A percentile compares a stretch with the other conserved stretches of the same genome.
These are phyloP conservation scores for Phalaenopsis equestris DNA, from an alignment of 106 monocot species.

Conservation along the genomic window DNA sequence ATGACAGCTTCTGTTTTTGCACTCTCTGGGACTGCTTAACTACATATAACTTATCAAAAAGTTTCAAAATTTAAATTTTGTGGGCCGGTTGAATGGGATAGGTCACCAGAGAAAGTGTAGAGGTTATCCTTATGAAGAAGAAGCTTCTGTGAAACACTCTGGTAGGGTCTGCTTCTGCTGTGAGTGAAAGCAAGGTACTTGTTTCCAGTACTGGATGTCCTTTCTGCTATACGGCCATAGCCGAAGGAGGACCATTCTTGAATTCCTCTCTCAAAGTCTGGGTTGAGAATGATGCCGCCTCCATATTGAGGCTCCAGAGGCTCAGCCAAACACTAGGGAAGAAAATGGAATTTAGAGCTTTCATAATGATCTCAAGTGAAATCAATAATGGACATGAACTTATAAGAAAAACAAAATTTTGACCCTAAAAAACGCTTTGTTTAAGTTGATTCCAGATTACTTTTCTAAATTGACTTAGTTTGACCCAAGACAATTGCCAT, in stretches of 20 bases:
- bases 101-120: constrained; percentile 75
- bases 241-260: constrained; percentile 46
- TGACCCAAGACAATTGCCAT: too few relatives aligned
- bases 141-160: constrained; percentile 33
- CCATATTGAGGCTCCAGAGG: constrained; percentile 53
- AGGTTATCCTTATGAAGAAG: constrained; percentile 30
- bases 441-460: too few relatives aligned
- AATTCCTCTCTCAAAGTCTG: constrained; percentile 41
- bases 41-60: too few relatives aligned
- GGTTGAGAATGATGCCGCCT: constrained; percentile 56
- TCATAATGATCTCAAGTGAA: too few relatives aligned
- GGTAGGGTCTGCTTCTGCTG: constrained; percentile 9
- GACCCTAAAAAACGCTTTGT: too few relatives aligned
- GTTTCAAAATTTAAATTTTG: not conserved
- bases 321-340: constrained; percentile 49
- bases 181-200: constrained; percentile 12
- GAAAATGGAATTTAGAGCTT: not conserved
- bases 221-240: constrained; percentile 11
- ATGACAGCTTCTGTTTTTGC: not conserved
- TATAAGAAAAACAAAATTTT: too few relatives aligned
- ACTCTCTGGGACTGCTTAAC: too few relatives aligned
- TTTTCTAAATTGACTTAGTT: too few relatives aligned
- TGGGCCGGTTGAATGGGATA: not conserved
- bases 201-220: constrained; percentile 28
- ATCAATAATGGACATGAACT: too few relatives aligned